phyloP scores from a whole-genome alignment of 768 basidiomycete species.

The Rhodotorula diobovata region DNA sequence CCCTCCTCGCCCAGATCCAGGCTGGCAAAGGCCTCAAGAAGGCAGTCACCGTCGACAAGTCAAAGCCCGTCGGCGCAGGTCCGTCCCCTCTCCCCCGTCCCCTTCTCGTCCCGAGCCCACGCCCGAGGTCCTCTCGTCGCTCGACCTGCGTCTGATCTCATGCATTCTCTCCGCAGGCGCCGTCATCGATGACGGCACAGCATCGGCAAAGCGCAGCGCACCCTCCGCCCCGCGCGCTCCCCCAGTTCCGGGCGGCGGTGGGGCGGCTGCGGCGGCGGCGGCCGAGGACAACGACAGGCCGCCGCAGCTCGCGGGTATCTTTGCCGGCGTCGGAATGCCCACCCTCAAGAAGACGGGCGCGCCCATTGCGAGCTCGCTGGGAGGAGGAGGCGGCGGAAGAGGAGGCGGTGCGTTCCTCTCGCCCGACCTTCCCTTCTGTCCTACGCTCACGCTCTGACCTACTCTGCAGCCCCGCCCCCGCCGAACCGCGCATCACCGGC shows the following conservation, averaged over 20 bases:
- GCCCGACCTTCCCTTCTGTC: not conserved
- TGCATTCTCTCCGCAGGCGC: not conserved
- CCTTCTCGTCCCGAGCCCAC: too few species aligned
- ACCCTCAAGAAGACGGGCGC: constrained; percentile 38
- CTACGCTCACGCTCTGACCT: too few species aligned
- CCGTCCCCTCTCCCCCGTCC: not conserved
- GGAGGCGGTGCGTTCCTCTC: not conserved
- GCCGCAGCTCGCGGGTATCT: constrained; percentile 35
- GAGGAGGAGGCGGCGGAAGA: too few species aligned
- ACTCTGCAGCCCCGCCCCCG: not conserved
- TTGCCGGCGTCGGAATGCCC: constrained; percentile 40
- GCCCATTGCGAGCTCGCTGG: constrained; percentile 12
- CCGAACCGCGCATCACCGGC: constrained; percentile 7
- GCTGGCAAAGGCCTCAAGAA: constrained; percentile 39
- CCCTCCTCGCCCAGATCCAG: constrained; percentile 32
- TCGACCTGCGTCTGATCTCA: not conserved
- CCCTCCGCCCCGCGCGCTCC: constrained; percentile 8
- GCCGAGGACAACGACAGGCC: not conserved
- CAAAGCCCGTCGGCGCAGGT: constrained; percentile 7
- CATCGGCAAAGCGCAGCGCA: not conserved
- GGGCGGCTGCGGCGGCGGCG: not conserved
- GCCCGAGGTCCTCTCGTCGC: too few species aligned
- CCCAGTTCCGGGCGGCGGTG: not conserved
- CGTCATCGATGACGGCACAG: not conserved
- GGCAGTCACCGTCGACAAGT: constrained; percentile 24